Evolutionary conservation across 1,139 yeast genomes (phyloP).

Genomic region (Debaryomyces udenii): DNA sequence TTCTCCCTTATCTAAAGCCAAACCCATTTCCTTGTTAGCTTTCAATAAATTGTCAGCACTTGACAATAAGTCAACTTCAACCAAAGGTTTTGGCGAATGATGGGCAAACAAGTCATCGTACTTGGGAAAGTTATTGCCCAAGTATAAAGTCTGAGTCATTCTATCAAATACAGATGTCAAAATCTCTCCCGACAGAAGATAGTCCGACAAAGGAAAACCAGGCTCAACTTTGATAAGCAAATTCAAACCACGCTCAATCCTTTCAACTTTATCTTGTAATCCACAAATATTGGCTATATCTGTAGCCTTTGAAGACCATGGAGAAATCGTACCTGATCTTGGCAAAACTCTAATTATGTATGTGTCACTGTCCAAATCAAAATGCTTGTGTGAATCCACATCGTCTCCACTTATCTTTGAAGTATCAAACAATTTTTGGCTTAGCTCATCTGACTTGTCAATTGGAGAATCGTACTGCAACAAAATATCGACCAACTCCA

Average conservation of each 20-base stretch:
- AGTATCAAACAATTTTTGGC: constrained; percentile 44
- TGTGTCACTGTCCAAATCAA: constrained; percentile 49
- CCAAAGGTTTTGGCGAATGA: constrained; percentile 84
- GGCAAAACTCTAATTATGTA: constrained; percentile 80
- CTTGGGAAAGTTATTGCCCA: constrained; percentile 56
- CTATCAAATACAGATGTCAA: constrained; percentile 83
- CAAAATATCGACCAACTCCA: constrained; percentile 59
- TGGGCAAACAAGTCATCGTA: constrained; percentile 74
- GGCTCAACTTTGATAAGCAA: constrained; percentile 69
- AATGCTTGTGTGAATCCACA: constrained; percentile 17
- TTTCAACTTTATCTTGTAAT: constrained; percentile 63
- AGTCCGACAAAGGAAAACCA: constrained; percentile 64
- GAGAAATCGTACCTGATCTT: constrained; percentile 94
- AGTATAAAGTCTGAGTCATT: constrained; percentile 83
- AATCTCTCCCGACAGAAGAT: constrained; percentile 47
- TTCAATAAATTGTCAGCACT: constrained; percentile 65
- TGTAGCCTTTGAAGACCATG: constrained; percentile 99
- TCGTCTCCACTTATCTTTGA: constrained; percentile 37
- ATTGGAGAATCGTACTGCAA: constrained; percentile 76
- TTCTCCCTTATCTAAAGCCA: constrained; percentile 92
- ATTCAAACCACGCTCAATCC: constrained; percentile 91
- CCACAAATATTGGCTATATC: constrained; percentile 92
- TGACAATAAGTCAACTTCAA: constrained; percentile 64
- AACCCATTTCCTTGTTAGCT: constrained; percentile 84
- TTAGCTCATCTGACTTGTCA: constrained; percentile 54